Base-by-base conservation (phyloP, 2,329 filamentous ascomycete species). In the Leptoxyphium fumago region DNA sequence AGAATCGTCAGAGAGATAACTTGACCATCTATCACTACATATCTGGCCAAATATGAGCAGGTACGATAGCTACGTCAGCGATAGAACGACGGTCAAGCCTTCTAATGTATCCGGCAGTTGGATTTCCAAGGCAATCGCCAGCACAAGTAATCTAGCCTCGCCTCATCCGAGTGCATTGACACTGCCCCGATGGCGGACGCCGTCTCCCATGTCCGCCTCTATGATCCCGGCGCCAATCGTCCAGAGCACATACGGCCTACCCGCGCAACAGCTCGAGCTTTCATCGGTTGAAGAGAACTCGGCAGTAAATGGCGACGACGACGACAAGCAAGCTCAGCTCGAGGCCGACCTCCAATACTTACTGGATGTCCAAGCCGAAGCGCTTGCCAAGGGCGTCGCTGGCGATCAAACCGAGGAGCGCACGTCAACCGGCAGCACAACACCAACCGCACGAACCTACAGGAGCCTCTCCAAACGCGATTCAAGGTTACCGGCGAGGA, bases 361-460 rank as follows among this genome's bases (percentile, higher is more conserved):
- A 10, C 70, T 80, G 17, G 75, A 80, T 58, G 73, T 73, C 9
- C 76, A 80, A 56, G 72, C 73, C 29, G 73, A 77, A 51, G 74
- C 71, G 14, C 62, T 80, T 28, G 62, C 71, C 36, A 66, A 68
- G 40, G 71, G 69, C 2, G 57, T 74, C 2, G 59, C 61, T 10
- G 60, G 59, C 10, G 57, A 62, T 21, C 28, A 49, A n/a, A 9
- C 50, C 6, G 67, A 74, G 48, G 68, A 71, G 45, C 46, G 55
- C 36, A 51, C 61, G 1, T 73, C 72, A 1, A 70, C 66, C 29
- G 67, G 67, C 36, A 75, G 68, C 48, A 69, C 59, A 39, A 71
- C 67, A 21, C 69, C 70, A 1, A 72, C 69, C 7, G 54, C 56
- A 13, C 63, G 63, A 29, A 64, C 61, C 46, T 61, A 62, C 14